phyloP scores from a whole-genome alignment of 2,329 filamentous ascomycete species.

The Talaromyces marneffei region DNA sequence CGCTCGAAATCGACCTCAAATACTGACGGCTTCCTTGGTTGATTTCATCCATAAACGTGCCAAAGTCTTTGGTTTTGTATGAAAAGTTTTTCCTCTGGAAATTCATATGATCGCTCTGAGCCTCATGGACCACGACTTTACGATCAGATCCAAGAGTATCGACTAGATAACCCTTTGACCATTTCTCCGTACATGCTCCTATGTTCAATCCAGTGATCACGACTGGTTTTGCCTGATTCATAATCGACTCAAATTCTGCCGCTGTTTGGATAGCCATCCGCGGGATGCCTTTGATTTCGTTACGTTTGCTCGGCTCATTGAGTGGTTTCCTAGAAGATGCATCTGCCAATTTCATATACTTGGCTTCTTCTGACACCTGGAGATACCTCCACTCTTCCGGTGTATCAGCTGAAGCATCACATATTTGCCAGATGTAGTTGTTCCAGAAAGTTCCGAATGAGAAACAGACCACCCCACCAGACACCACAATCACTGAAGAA shows the following conservation, averaged over 20 bases:
- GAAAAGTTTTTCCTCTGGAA: conserved; percentile 78
- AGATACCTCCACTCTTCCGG: conserved; percentile 31
- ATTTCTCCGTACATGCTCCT: conserved; percentile 60
- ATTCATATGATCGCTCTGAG: conserved; percentile 62
- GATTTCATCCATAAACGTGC: conserved; percentile 58
- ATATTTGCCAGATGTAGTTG: conserved; percentile 50
- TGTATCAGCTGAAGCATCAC: conserved; percentile 22
- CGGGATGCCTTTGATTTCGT: conserved; percentile 37
- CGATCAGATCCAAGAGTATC: conserved; percentile 56
- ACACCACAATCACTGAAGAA: conserved; percentile 57
- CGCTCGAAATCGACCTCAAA: conserved; percentile 67
- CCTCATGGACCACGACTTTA: conserved; percentile 68
- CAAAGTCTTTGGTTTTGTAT: conserved; percentile 65
- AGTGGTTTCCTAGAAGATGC: conserved; percentile 1
- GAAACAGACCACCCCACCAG: conserved; percentile 83
- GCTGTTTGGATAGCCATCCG: conserved; percentile 48
- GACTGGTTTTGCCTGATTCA: conserved; percentile 55
- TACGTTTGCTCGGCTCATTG: conserved; percentile 16
- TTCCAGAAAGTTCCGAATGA: conserved; percentile 88
- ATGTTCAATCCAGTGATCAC: conserved; percentile 62
- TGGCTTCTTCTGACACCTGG: conserved; percentile 16
- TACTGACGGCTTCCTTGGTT: conserved; percentile 61
- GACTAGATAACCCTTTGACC: conserved; percentile 65
- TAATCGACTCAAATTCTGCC: conserved; percentile 55
- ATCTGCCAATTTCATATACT: conserved; percentile 14